A percentile compares a stretch with the other conserved stretches of the same genome.
These are phyloP conservation scores for Alternaria sp. DNA, from an alignment of 2,329 filamentous ascomycete genomes.

Conservation along the genomic window DNA sequence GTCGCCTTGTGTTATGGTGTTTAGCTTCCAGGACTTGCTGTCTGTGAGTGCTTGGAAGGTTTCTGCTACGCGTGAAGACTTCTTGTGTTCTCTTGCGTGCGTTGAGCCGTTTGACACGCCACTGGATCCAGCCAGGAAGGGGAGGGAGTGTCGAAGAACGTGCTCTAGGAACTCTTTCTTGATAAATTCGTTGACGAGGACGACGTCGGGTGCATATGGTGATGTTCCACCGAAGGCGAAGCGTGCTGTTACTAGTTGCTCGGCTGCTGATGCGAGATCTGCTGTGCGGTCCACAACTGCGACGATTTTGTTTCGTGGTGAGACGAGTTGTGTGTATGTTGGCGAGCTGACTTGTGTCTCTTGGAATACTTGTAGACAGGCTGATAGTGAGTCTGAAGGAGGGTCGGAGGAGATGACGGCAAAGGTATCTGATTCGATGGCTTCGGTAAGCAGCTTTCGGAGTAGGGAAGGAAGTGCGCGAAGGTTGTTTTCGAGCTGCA, in stretches of 20 bases:
- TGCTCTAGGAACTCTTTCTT: constrained; percentile 62
- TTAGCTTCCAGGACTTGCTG: constrained; percentile 27
- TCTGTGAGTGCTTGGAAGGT: constrained; percentile 15
- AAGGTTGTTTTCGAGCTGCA: constrained; percentile 51
- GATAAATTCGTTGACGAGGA: constrained; percentile 69
- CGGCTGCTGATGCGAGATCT: constrained; percentile 60
- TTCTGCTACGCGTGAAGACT: constrained; percentile 8
- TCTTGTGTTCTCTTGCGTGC: constrained; percentile 13
- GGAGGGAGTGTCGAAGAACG: constrained; percentile 50
- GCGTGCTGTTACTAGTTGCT: constrained; percentile 59
- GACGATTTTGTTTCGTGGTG: constrained; percentile 50
- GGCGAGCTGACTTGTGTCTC: constrained; percentile 19
- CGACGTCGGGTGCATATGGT: constrained; percentile 66
- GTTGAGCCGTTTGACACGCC: constrained; percentile 17
- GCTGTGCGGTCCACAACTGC: constrained; percentile 68
- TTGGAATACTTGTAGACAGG: constrained; percentile 45
- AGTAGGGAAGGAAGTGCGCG: constrained; percentile 46
- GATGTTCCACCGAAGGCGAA: constrained; percentile 63
- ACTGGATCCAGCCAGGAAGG: constrained; percentile 27
- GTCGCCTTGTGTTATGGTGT: constrained; percentile 32
- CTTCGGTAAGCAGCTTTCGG: constrained; percentile 46
- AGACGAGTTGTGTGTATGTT: constrained; percentile 42
- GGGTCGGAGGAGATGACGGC: constrained; percentile 48
- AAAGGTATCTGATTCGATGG: constrained; percentile 59
- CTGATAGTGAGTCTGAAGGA: constrained; percentile 29